Base-by-base conservation (phyloP, 176 grass and related monocot genomes). In the Stipa capillata region DNA sequence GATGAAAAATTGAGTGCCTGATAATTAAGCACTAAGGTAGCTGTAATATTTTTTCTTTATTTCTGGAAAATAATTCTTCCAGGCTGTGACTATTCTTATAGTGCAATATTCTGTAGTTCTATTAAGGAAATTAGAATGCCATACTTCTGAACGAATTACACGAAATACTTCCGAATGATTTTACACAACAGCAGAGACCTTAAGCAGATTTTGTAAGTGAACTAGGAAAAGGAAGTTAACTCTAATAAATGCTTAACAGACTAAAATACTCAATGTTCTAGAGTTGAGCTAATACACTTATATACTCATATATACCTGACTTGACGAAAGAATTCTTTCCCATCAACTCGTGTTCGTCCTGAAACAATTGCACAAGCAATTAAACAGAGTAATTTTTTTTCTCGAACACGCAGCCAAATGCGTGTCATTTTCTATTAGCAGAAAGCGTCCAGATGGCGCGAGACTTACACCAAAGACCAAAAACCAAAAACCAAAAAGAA, bases 261-360 rank as follows among this genome's bases (percentile, higher is more conserved):
- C 0, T 50, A 8, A 60, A 70, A 61, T 63, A 76, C 2, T 49
- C 16, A 25, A 6, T 48, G 31, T 37, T 54, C 42, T 32, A 43
- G 35, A 79, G 35, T 53, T 15, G 35, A 35, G 67, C 40, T 59
- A 40, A 76, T 70, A 9, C 48, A 65, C 65, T 39, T n/a, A n/a
- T n/a, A n/a, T n/a, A n/a, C n/a, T n/a, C n/a, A n/a, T 49, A 89
- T 79, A 33, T 73, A 97, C 95, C 95, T 89, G 73, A 94, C 95
- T 86, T 94, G 87, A 47, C 95, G 92, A 83, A 98, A 98, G 65
- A 98, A 98, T 47, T 94, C 95, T 77, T 98, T 94, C 75, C 95
- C 95, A 87, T 98, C 95, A 72, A 98, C 90, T 85, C 87, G 78
- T 37, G 92, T 89, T 79, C 89, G 85, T 48, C 80, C 95, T 94